A percentile compares a stretch with the other conserved stretches of the same genome.
These are phyloP conservation scores for Thelonectria blattea DNA, from an alignment of 2,329 filamentous ascomycete species.

Conservation along the genomic window DNA sequence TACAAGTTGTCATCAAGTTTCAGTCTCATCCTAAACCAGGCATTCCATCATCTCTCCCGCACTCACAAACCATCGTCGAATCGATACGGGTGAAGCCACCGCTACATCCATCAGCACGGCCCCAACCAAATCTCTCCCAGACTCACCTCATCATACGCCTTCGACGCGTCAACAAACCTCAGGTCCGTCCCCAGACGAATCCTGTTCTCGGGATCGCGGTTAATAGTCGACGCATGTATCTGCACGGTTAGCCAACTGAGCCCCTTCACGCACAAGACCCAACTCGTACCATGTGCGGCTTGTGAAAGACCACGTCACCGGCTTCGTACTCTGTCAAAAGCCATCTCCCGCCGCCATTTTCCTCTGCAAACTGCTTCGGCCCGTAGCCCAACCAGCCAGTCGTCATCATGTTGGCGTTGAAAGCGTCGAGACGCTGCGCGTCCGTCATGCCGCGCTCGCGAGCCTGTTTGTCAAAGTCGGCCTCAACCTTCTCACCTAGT, in stretches of 20 bases:
- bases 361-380: conserved; percentile 45
- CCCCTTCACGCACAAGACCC: rapidly evolving
- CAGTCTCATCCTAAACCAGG: too few relatives aligned
- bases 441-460: conserved; percentile 52
- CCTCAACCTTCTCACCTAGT: conserved; percentile 15
- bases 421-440: conserved; percentile 57
- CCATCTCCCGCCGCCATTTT: conserved; percentile 40
- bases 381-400: conserved; percentile 59
- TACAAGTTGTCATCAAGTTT: too few relatives aligned
- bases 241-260: neutral
- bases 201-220: conserved; percentile 18
- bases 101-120: neutral
- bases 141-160: conserved; percentile 21
- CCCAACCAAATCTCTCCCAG: neutral
- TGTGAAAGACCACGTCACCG: conserved; percentile 49
- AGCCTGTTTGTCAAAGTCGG: conserved; percentile 38
- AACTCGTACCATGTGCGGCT: conserved; percentile 29
- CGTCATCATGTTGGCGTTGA: conserved; percentile 65
- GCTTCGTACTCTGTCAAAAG: conserved; percentile 47
- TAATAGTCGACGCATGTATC: conserved; percentile 26
- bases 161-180: conserved; percentile 23
- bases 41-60: too few relatives aligned
- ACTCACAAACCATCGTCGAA: neutral
- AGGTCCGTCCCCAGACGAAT: conserved; percentile 27
- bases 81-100: conserved; percentile 15